phyloP scores from a whole-genome alignment of 192 early-diverging fungal species.

The Tieghemiomyces parasiticus region DNA sequence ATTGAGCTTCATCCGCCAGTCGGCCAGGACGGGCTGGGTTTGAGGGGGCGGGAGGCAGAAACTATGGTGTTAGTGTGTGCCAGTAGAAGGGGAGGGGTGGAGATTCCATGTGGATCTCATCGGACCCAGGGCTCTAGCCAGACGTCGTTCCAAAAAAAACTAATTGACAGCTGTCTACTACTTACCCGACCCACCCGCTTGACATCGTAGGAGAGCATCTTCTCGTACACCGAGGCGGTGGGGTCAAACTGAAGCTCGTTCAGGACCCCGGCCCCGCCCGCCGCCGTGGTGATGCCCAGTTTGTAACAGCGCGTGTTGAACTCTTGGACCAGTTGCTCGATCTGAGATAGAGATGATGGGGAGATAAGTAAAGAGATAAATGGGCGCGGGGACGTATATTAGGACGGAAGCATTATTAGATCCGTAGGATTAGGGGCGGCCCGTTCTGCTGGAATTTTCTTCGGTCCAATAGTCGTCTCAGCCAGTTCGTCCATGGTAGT shows the following conservation, averaged over 20 bases:
- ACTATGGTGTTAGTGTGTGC: background rate
- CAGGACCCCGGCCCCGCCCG: constrained; percentile 1
- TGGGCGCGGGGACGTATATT: background rate
- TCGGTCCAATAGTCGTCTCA: too few relatives aligned
- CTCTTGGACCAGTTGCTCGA: constrained; percentile 33
- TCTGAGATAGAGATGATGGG: constrained; percentile 7
- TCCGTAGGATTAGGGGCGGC: background rate
- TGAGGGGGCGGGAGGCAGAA: background rate
- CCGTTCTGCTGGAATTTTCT: background rate
- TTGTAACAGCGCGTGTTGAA: constrained; percentile 24
- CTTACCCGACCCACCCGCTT: constrained; percentile 7
- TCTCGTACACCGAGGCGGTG: constrained; percentile 9
- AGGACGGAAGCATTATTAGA: background rate
- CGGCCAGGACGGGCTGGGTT: constrained; percentile 21
- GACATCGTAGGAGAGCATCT: constrained; percentile 1
- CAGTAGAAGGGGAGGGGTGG: too few relatives aligned
- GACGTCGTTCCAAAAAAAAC: constrained; percentile 9
- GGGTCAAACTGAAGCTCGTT: constrained; percentile 5
- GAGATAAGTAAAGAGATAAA: constrained; percentile 4
- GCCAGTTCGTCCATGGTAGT: too few relatives aligned
- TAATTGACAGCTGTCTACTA: background rate
- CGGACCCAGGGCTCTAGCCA: too few relatives aligned
- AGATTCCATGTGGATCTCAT: too few relatives aligned
- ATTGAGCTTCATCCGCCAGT: constrained; percentile 22
- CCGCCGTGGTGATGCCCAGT: constrained; percentile 8